Evolutionary conservation across 1,139 yeast species (phyloP), one percentile per base, ranked within the genome.

Genomic region (Diutina sp.): DNA sequence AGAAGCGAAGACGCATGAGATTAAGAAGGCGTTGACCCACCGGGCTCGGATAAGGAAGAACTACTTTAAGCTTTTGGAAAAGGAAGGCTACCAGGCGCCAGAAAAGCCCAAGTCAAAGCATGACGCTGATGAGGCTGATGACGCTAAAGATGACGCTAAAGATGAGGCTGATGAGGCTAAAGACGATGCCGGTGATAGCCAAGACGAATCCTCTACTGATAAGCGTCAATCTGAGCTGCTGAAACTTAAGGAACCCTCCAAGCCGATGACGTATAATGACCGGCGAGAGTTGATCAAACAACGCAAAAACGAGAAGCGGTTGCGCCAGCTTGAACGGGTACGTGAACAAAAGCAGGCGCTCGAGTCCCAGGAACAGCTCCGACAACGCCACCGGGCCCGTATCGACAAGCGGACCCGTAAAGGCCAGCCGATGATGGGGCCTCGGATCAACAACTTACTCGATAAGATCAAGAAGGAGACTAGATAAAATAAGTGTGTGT

Each of bases 371-470:
- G 61, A 66, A 55, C 59, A 61, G 58, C 68, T 69, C 57, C 64
- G 87, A 46, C 80, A 76, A 58, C 68, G 69, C 55, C 79, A 78
- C 63, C 78, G 82, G 60, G 79, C 79, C 58, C 72, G 71, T 46
- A 62, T 86, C 11, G 70, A 82, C 1, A 79, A 85, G 60, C 83
- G 75, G 59, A 90, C 96, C 1, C 76, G 76, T 60, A 69, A 76
- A 6, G 97, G 98, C 0, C 98, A 91, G 67, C 97, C 97, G 1
- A 69, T 82, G 55, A 89, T 91, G 95, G 97, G 90, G 0, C 95
- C 97, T 9, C 79, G 96, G 67, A 89, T 91, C 59, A 86, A 83
- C 59, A 81, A 84, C 62, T 72, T 91, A 52, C 74, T 91, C 57
- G 95, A 87, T 58, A 89, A 90, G 69, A 88, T 91, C 60, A 82